phyloP scores from a whole-genome alignment of 2,329 filamentous ascomycete species.

The Sporothrix dimorphospora region DNA sequence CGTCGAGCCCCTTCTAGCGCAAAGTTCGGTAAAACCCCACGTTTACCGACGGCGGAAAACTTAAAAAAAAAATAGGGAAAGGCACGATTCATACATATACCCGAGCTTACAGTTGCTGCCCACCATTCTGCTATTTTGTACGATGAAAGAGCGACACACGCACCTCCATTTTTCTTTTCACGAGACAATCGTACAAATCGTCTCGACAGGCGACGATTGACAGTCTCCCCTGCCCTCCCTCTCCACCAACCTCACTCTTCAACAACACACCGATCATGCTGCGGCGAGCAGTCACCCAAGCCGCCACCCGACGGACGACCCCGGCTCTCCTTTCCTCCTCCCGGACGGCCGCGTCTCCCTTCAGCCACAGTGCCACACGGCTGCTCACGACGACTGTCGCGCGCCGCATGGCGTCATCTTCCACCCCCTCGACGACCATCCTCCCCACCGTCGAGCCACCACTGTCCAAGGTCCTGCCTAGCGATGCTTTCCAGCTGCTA shows the following conservation, averaged over 20 bases:
- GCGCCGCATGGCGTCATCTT: conserved; percentile 53
- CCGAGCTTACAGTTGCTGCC: background rate
- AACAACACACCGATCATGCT: conserved; percentile 27
- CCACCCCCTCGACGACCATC: conserved; percentile 32
- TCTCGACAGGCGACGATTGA: background rate
- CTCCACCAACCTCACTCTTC: background rate
- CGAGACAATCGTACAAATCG: background rate
- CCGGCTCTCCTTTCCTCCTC: conserved; percentile 9
- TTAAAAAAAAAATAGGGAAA: background rate
- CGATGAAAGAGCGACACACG: background rate
- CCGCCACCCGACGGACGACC: conserved; percentile 28
- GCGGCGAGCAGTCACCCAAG: conserved; percentile 28
- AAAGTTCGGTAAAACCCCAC: conserved; percentile 1
- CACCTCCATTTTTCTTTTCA: background rate
- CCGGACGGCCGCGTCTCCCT: background rate
- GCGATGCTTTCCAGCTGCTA: conserved; percentile 85
- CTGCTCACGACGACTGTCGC: conserved; percentile 17
- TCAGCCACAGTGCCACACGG: background rate
- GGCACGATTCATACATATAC: conserved; percentile 14
- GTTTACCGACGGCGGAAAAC: background rate
- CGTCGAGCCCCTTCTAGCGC: background rate
- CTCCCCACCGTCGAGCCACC: conserved; percentile 61
- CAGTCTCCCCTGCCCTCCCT: background rate
- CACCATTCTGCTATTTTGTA: background rate
- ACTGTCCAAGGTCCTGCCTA: conserved; percentile 62